These are phyloP conservation scores for Vickermania spadyakhi DNA, from an alignment of 208 protist genomes.

Conservation along the genomic window DNA sequence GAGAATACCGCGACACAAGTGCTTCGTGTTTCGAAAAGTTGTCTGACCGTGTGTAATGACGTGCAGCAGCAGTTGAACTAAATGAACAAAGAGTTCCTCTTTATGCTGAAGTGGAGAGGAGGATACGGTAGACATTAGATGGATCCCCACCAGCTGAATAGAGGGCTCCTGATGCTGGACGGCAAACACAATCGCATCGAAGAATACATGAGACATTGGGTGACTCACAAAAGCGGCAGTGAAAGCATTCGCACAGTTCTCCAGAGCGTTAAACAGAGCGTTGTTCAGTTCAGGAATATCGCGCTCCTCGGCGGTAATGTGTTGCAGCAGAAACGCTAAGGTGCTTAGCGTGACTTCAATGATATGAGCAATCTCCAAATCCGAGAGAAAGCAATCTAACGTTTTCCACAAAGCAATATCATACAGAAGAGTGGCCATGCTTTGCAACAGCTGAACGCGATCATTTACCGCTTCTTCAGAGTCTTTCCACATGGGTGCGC, in stretches of 20 bases:
- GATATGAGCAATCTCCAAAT: conserved; percentile 24
- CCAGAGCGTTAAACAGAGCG: conserved; percentile 42
- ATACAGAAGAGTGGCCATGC: conserved; percentile 32
- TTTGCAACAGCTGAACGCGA: conserved; percentile 31
- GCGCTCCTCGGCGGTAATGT: conserved; percentile 43
- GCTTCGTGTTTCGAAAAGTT: conserved; percentile 15
- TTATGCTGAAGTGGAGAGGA: conserved; percentile 17
- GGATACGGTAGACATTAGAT: conserved; percentile 31
- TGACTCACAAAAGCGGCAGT: conserved; percentile 35
- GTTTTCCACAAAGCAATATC: conserved; percentile 56
- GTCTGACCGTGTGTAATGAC: conserved; percentile 17
- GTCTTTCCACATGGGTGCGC: conserved; percentile 15
- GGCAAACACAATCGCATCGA: conserved; percentile 58
- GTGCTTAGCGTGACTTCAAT: conserved; percentile 23
- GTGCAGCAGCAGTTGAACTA: conserved; percentile 21
- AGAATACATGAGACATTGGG: conserved; percentile 31
- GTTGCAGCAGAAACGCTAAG: conserved; percentile 32
- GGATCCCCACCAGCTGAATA: conserved; percentile 55
- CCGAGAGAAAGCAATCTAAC: conserved; percentile 55
- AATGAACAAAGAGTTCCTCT: conserved; percentile 9
- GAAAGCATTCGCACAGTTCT: conserved; percentile 60
- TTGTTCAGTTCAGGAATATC: conserved; percentile 52
- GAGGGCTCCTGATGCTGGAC: conserved; percentile 30
- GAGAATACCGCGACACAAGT: conserved; percentile 17
- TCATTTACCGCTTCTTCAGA: conserved; percentile 34